Base-by-base conservation (phyloP, 1,284 basidiomycete species). In the Gomphus sp. region DNA sequence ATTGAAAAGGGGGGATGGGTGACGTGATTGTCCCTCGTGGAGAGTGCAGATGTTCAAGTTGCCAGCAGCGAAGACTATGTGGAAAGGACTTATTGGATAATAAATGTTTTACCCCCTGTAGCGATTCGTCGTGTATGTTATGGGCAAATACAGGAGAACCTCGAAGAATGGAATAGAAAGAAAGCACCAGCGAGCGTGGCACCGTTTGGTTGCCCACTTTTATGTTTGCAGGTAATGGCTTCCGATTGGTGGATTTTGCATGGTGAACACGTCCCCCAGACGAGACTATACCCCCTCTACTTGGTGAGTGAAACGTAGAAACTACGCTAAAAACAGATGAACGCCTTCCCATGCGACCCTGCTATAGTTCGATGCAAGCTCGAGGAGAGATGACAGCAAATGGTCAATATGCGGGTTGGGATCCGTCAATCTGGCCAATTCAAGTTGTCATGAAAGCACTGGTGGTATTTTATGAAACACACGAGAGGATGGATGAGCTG, bases 11-110 rank as follows among this genome's bases (percentile, higher is more conserved):
- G 47, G 12, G 7, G 56, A 50, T 1, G 78, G 82, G 14, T 77
- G 73, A 61, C 75, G 76, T 43, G 80, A 67, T n/a, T 80, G 73
- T 8, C 78, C 77, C 52, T 84, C 80, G 28, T 76, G 71, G 14
- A 84, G 79, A 16, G 84, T 79, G 61, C 28, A 50, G 31, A 16
- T 50, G 28, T 34, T 50, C 48, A 31, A 18, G 10, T 33, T 33
- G 28, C 48, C 48, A 50, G 28, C 48, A 34, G 31, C 9, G 48
- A n/a, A 22, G 22, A 22, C 10, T 50, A 12, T 50, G 28, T 33
- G 4, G 48, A 5, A 7, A 34, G 31, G 28, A 34, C 31, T 16
- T 50, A 50, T 28, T 9, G 45, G 45, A 7, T 18, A 18, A 6
- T 25, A 47, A 25, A 18, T 25, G 45, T 6, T 25, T 47, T 22